Evolutionary conservation across 169 alveolate species (phyloP), one percentile per base, ranked within the genome.

Genomic region (Plasmodium yoelii): DNA sequence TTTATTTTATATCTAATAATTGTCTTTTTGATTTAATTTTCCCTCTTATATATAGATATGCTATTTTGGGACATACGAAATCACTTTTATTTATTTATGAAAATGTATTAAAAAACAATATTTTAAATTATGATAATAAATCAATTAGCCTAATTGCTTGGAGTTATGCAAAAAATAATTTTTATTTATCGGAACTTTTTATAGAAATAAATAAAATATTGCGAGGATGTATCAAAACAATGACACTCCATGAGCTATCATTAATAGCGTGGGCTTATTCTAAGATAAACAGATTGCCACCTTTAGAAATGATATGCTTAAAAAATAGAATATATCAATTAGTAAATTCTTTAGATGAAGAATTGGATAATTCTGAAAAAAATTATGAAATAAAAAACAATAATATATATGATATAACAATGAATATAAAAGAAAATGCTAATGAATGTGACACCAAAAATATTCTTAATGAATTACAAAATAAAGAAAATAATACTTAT

Each of bases 231-330:
- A 61, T 80, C 47, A 80, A 65, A 67, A 65, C 90, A 80, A 80
- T 80, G 90, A 80, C 82, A 26, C 90, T 80, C 49, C 90, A 80
- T 80, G 90, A 80, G 44, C 53, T 80, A 80, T 80, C 90, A 67
- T 60, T 80, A 69, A 80, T 80, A 80, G 57, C 90, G 42, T 80
- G 90, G 90, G 90, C 90, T 15, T 80, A 80, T 47, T 80, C 90
- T 67, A 80, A 80, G 72, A 80, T 80, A 80, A 80, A 80, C 34
- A 80, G 90, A 10, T 67, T 80, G 47, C 90, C 90, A 24, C 90
- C 90, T 65, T 56, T 80, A 67, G 90, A 80, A 80, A 65, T 80
- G 80, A 60, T 80, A 59, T 80, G 90, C 47, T 70, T 80, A 46
- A 80, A 80, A 80, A 80, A 80, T 80, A 64, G 90, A 80, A 82